Base-by-base conservation (phyloP, 2,329 filamentous ascomycete genomes). In the Phyllosticta citribraziliensis region DNA sequence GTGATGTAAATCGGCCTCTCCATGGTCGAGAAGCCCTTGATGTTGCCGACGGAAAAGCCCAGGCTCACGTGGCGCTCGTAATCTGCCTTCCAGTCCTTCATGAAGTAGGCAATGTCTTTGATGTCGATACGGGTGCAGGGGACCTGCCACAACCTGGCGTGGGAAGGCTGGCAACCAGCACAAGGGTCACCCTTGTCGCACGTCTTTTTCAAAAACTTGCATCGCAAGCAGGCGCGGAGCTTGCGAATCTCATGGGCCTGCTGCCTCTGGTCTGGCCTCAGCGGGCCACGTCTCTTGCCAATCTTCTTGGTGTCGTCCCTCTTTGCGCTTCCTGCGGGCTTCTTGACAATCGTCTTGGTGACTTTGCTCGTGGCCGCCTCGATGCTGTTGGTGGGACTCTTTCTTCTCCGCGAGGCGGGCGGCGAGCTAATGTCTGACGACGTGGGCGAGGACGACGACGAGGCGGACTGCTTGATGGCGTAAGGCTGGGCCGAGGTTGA, bases 131-230 rank as follows among this genome's bases (percentile, higher is more conserved):
- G 89, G 51, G 93, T 97, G 81, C 93, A 97, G 64, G 93, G 93
- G 53, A 97, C 93, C 77, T 97, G 92, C 93, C 93, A 97, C 58
- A 97, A 82, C 65, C 93, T 87, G 65, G 93, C 93, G 74, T 97
- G 93, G 20, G 92, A 96, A 57, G 93, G 93, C 78, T 96, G 89
- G 79, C 93, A 97, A 55, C 93, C 93, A 69, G 88, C 89, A 76
- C 93, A 97, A 62, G 93, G 93, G 78, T 97, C 92, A 65, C 93
- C 93, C 80, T 95, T 97, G 76, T 97, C 93, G 72, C 93, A 97
- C 56, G 93, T 97, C 84, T 97, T 97, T 84, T 97, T 97, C 74
- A 97, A 82, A 80, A 97, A 97, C 79, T 97, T 97, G 84, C 93
- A 97, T 66, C 93, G 87, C 68, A 97, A 80, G 74, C 93, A 97